Evolutionary conservation across 306 rosid genomes (phyloP).

Genomic region (Vigna nakashimae): DNA sequence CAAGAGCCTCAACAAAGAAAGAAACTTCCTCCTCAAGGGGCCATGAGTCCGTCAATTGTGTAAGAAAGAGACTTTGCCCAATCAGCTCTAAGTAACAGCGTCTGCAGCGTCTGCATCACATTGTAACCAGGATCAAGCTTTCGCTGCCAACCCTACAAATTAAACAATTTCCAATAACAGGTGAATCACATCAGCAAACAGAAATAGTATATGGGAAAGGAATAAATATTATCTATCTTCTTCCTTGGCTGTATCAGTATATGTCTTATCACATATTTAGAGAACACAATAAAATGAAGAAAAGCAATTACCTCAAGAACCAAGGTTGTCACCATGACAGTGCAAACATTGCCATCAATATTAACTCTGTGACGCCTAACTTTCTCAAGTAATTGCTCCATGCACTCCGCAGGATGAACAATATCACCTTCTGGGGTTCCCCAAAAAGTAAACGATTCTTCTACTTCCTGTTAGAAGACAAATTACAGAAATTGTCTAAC

Average conservation of each 20-base stretch:
- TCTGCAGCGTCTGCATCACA: slow-evolving; percentile 95
- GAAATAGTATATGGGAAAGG: not conserved
- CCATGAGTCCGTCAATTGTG: slow-evolving; percentile 98
- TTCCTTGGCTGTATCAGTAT: not conserved
- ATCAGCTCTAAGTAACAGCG: slow-evolving; percentile 88
- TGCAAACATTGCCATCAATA: slow-evolving; percentile 96
- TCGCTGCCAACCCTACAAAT: slow-evolving; percentile 93
- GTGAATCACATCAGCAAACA: slow-evolving; percentile 23
- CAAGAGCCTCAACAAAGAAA: slow-evolving; percentile 44
- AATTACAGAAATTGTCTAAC: slow-evolving; percentile 12
- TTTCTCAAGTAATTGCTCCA: slow-evolving; percentile 98
- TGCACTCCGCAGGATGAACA: slow-evolving; percentile 97
- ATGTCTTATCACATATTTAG: slow-evolving; percentile 3
- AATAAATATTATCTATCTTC: not conserved
- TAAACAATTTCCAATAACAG: slow-evolving; percentile 38
- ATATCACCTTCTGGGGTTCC: slow-evolving; percentile 96
- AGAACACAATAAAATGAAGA: slow-evolving; percentile 20
- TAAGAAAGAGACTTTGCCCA: slow-evolving; percentile 95
- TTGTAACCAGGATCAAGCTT: slow-evolving; percentile 92
- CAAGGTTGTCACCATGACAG: slow-evolving; percentile 96
- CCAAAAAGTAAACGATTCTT: slow-evolving; percentile 81
- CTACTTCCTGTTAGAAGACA: slow-evolving; percentile 79
- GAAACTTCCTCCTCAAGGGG: slow-evolving; percentile 64
- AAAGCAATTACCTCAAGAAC: slow-evolving; percentile 80
- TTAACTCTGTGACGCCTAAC: slow-evolving; percentile 94